These are phyloP conservation scores for Aspergillus candidus DNA, from an alignment of 2,329 filamentous ascomycete genomes.

Conservation along the genomic window DNA sequence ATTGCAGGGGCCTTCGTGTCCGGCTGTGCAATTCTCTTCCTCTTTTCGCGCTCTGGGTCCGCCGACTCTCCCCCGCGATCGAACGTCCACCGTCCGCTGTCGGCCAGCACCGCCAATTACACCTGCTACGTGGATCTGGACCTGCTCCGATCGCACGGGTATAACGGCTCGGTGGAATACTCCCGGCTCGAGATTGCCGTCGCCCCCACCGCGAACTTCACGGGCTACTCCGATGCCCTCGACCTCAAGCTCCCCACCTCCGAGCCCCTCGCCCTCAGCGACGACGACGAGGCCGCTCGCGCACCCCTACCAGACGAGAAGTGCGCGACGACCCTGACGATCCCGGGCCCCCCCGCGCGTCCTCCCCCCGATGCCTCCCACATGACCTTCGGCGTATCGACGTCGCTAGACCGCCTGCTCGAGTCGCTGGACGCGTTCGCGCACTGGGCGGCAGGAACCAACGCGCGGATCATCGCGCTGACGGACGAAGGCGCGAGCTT, in stretches of 20 bases:
- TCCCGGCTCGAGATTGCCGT: constrained; percentile 15
- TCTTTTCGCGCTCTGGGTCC: constrained; percentile 4
- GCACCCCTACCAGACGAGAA: constrained; percentile 9
- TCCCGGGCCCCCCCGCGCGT: constrained; percentile 12
- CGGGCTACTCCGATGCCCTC: constrained; percentile 12
- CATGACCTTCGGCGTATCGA: constrained; percentile 50
- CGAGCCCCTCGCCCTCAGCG: constrained; percentile 10
- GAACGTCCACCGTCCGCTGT: neutral
- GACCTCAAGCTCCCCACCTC: constrained; percentile 8
- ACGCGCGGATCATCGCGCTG: constrained; percentile 45
- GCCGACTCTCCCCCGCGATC: neutral
- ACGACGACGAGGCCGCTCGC: constrained; percentile 16
- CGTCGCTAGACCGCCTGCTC: constrained; percentile 43
- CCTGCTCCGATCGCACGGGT: constrained; percentile 9
- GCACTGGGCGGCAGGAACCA: constrained; percentile 48
- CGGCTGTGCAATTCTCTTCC: constrained; percentile 5
- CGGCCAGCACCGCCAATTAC: neutral
- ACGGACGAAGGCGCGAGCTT: constrained; percentile 30
- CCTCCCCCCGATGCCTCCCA: constrained; percentile 35
- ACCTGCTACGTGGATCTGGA: constrained; percentile 15
- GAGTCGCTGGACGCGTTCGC: constrained; percentile 43
- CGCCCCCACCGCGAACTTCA: constrained; percentile 12
- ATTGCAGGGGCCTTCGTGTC: constrained; percentile 5
- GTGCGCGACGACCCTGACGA: constrained; percentile 12
- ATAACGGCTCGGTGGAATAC: constrained; percentile 12